Evolutionary conservation across 345 rosid genomes (phyloP).

Genomic region (Salix udensis): DNA sequence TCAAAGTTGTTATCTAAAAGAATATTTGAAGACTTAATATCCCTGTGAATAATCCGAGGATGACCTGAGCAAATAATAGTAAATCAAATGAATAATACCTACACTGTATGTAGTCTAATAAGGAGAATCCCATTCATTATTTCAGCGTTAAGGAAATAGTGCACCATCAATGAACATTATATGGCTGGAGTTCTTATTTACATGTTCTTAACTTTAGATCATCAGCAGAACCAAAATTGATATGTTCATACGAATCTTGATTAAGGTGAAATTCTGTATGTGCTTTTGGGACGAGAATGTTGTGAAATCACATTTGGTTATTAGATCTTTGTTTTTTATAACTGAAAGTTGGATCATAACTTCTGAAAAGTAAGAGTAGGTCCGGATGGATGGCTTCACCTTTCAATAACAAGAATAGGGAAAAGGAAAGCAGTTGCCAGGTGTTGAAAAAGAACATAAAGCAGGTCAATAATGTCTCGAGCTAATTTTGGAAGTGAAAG

Average conservation of each 20-base stretch:
- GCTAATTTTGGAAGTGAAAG: conserved; percentile 3
- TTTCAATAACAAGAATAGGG: background rate
- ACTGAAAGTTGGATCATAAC: background rate
- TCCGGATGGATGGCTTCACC: background rate
- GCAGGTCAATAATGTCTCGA: background rate
- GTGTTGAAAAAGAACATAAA: background rate
- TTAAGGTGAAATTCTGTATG: background rate
- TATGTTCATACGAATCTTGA: background rate
- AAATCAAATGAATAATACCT: conserved; percentile 2
- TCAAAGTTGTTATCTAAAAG: conserved; percentile 85
- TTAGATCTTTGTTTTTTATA: background rate
- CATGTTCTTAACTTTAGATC: background rate
- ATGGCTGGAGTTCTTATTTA: background rate
- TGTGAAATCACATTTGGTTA: background rate
- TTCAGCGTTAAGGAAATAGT: background rate
- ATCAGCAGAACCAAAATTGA: background rate
- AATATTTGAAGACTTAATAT: conserved; percentile 93
- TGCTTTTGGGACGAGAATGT: background rate
- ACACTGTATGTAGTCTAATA: background rate
- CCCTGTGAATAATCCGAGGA: conserved; percentile 95
- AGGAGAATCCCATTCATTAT: too few species aligned
- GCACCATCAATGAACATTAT: background rate
- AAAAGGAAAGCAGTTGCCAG: background rate
- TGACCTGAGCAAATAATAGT: conserved; percentile 44
- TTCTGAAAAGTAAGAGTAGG: background rate